Percentiles rank a stretch among this genome's conserved stretches.
Evolutionary conservation across 1,284 basidiomycete species (phyloP).

Genomic region (Apiotrichum siamense): DNA sequence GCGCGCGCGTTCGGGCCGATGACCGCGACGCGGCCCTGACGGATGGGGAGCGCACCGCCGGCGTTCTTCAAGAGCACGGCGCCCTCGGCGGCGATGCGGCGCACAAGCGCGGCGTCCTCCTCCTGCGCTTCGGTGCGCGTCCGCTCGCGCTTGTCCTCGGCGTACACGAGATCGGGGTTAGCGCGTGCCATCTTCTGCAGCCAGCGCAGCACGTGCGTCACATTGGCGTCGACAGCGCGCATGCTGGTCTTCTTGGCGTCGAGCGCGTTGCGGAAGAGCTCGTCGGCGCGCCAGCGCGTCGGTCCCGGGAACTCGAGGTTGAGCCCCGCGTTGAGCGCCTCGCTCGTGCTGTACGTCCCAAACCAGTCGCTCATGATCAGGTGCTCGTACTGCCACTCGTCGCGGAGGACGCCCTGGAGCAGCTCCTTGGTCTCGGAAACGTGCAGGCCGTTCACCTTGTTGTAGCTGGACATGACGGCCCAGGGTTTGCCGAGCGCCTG

Average conservation of each 20-base stretch:
- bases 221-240: constrained; percentile 10
- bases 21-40: constrained; percentile 48
- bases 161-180: constrained; percentile 21
- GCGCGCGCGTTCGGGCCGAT: constrained; percentile 53
- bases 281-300: constrained; percentile 19
- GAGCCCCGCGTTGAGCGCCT: constrained; percentile 55
- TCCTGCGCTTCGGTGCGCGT: constrained; percentile 2
- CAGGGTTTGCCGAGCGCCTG: constrained; percentile 55
- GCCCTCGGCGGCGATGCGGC: constrained; percentile 41
- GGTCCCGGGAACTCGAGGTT: constrained; percentile 47
- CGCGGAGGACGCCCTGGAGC: constrained; percentile 35
- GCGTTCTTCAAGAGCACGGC: constrained; percentile 64
- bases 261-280: constrained; percentile 38
- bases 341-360: constrained; percentile 61
- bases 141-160: neutral
- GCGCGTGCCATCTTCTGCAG: constrained; percentile 16
- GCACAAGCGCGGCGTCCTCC: constrained; percentile 19
- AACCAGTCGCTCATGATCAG: constrained; percentile 56
- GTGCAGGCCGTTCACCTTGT: constrained; percentile 61
- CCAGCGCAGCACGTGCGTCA: constrained; percentile 33
- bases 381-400: constrained; percentile 66
- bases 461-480: constrained; percentile 48
- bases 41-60: constrained; percentile 15
- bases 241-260: constrained; percentile 52
- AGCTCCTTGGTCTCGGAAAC: constrained; percentile 62